phyloP scores from a whole-genome alignment of 139 green algal species.

The Mychonastes homosphaera region DNA sequence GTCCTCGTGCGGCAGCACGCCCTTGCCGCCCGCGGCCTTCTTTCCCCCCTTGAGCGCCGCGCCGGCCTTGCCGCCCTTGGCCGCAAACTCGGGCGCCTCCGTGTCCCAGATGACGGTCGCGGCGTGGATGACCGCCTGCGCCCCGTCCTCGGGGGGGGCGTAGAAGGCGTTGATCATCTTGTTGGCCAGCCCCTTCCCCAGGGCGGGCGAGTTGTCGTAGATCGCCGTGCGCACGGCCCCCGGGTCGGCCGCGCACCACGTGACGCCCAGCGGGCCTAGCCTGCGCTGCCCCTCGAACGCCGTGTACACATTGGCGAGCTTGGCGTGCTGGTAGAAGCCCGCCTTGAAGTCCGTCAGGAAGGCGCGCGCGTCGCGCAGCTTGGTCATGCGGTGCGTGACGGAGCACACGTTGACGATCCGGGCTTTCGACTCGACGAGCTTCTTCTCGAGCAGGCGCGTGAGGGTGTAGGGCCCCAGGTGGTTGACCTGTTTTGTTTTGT shows the following conservation, averaged over 20 bases:
- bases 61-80: constrained; percentile 11
- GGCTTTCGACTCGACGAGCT: constrained; percentile 24
- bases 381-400: constrained; percentile 15
- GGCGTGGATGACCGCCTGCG: constrained; percentile 47
- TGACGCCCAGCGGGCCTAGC: constrained; percentile 13
- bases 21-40: constrained; percentile 11
- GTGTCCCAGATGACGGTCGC: constrained; percentile 35
- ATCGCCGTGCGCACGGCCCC: constrained; percentile 58
- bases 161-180: constrained; percentile 52
- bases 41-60: background rate
- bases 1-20: constrained; percentile 12
- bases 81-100: constrained; percentile 20
- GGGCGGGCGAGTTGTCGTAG: constrained; percentile 38
- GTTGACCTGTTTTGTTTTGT: too few relatives aligned
- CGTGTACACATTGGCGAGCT: constrained; percentile 45
- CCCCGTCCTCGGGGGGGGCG: constrained; percentile 51
- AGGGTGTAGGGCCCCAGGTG: constrained; percentile 61
- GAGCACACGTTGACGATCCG: constrained; percentile 22
- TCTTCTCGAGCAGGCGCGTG: constrained; percentile 52
- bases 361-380: constrained; percentile 14
- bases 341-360: constrained; percentile 19
- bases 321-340: constrained; percentile 34
- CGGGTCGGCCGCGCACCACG: constrained; percentile 41
- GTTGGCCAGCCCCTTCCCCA: constrained; percentile 34
- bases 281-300: constrained; percentile 22